Base-by-base conservation (phyloP, 805 yeast species). In the Saturnispora sekii region DNA sequence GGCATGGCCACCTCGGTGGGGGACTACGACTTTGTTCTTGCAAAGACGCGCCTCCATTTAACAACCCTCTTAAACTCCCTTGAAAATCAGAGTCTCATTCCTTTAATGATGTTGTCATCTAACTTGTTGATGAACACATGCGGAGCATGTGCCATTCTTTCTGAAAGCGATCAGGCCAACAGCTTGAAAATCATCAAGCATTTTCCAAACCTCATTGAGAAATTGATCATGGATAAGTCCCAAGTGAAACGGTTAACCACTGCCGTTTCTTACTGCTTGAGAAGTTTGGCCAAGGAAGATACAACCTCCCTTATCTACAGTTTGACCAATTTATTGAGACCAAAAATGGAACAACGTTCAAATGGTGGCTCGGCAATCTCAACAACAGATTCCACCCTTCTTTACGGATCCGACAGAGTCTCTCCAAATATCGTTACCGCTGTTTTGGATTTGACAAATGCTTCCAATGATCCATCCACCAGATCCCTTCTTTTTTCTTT, bases 301-400 rank as follows among this genome's bases (percentile, higher is more conserved):
- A 79, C 84, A 17, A 84, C 88, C 8, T 81, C 95, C 7, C 75
- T 90, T 1, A 78, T 93, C 42, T 93, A 93, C 63, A 79, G 94
- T 0, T 69, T 90, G 51, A 77, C 84, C 15, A 93, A 93, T 58
- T 61, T 84, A 48, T 64, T 90, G 30, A 42, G 74, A 70, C 43
- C 26, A 21, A 21, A 21, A 21, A 21, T 8, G 8, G 26, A 21
- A 21, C 26, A 21, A 8, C 26, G 26, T 21, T 6, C 26, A 4
- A 21, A 21, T 9, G 43, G 42, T 14, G 40, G 47, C 8, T 50
- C 51, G 9, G 30, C 45, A 2, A 41, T 43, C 16, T 41, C 40
- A 9, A 43, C 47, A 21, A 47, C 44, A 6, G 41, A 53, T 12
- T 42, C 52, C 1, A 31, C 55, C 3, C 30, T 55, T 10, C 11